Conservation (phyloP, 805 yeast species). For the Metschnikowia matae region DNA sequence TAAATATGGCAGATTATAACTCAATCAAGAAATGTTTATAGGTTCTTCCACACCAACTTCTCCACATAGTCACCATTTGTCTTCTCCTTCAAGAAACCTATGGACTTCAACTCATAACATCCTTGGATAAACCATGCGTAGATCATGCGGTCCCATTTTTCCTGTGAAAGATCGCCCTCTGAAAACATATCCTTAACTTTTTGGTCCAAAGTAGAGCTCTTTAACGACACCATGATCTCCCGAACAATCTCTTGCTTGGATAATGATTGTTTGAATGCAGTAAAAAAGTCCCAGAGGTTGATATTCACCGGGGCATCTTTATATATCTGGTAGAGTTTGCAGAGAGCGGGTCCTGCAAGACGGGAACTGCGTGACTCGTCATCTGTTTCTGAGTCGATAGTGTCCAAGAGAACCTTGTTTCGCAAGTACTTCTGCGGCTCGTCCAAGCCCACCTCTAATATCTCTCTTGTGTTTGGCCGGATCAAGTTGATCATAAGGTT, state of each 20-base stretch:
- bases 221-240: constrained; percentile 10
- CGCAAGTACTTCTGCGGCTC: constrained; percentile 25
- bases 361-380: background rate
- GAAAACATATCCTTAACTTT: constrained; percentile 1
- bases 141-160: constrained; percentile 58
- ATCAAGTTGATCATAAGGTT: constrained; percentile 36
- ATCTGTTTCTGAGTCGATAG: background rate
- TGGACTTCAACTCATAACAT: constrained; percentile 60
- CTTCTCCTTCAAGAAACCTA: constrained; percentile 66
- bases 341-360: constrained; percentile 15
- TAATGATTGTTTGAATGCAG: constrained; percentile 54
- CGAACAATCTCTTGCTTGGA: constrained; percentile 21
- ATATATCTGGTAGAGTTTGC: constrained; percentile 58
- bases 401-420: constrained; percentile 11
- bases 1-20: too few relatives aligned
- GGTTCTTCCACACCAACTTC: constrained; percentile 66
- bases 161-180: constrained; percentile 18
- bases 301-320: constrained; percentile 73
- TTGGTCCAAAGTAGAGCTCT: background rate
- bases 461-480: constrained; percentile 33
- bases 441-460: constrained; percentile 29
- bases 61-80: constrained; percentile 64
- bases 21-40: constrained; percentile 17
- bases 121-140: constrained; percentile 74
- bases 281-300: constrained; percentile 64